Conservation (phyloP, 129 eudicot species). For the Rutidosis leptorrhynchoides region DNA sequence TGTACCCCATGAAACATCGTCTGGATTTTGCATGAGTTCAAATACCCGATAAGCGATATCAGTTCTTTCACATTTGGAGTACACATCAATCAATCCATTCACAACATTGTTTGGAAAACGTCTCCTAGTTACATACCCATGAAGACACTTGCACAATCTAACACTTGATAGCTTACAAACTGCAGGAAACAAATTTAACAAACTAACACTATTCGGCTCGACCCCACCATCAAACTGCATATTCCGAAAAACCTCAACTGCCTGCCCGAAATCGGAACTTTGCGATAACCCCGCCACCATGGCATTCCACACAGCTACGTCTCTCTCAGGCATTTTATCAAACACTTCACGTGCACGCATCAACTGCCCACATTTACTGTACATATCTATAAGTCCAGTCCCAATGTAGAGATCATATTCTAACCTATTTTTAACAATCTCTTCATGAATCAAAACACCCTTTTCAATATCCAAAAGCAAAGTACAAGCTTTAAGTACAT, state of each 20-base stretch:
- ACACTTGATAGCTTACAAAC: conserved; percentile 41
- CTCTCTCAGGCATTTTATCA: conserved; percentile 52
- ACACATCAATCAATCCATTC: conserved; percentile 66
- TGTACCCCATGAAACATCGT: conserved; percentile 73
- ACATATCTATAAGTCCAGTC: conserved; percentile 61
- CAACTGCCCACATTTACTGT: conserved; percentile 53
- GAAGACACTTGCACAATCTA: conserved; percentile 42
- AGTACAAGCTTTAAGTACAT: conserved; percentile 67
- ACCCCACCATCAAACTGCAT: conserved; percentile 45
- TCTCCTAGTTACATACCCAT: conserved; percentile 54
- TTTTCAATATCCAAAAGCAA: conserved; percentile 39
- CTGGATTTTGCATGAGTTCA: conserved; percentile 41
- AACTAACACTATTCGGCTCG: conserved; percentile 50
- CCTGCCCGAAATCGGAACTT: conserved; percentile 35
- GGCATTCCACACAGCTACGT: conserved; percentile 65
- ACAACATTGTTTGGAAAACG: conserved; percentile 33
- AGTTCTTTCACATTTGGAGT: conserved; percentile 47
- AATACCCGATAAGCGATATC: conserved; percentile 42
- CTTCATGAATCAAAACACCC: conserved; percentile 43
- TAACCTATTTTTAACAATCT: conserved; percentile 39
- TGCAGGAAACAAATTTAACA: conserved; percentile 72
- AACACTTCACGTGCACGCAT: conserved; percentile 50
- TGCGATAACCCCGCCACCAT: conserved; percentile 58
- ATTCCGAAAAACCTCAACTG: conserved; percentile 33
- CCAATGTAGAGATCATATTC: conserved; percentile 62